phyloP scores from a whole-genome alignment of 2,329 filamentous ascomycete species.

The Colletotrichum spaethianum region DNA sequence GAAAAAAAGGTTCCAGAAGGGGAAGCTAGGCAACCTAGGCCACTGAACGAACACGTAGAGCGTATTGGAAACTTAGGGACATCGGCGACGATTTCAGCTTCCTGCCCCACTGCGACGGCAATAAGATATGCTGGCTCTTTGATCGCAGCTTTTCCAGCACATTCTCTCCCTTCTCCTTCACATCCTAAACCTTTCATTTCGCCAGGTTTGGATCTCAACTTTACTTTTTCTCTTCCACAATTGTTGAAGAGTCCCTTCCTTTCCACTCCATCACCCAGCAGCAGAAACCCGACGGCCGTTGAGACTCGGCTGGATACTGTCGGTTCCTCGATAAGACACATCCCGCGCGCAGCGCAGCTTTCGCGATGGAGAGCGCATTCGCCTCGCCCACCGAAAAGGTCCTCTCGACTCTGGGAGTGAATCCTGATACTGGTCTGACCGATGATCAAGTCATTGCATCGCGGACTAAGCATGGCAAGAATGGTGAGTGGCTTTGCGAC shows the following conservation, averaged over 20 bases:
- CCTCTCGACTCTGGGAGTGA: conserved; percentile 70
- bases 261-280: background rate
- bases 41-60: conserved; percentile 44
- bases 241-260: conserved; percentile 1
- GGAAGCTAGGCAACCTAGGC: conserved; percentile 33
- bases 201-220: conserved; percentile 15
- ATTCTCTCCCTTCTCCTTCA: conserved; percentile 28
- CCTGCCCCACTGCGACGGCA: conserved; percentile 41
- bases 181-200: conserved; percentile 19
- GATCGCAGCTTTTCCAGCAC: conserved; percentile 35
- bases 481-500: conserved; percentile 65
- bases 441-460: conserved; percentile 70
- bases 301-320: conserved; percentile 32
- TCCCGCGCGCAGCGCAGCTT: conserved; percentile 39
- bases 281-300: conserved; percentile 12
- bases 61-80: conserved; percentile 42
- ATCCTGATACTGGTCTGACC: conserved; percentile 68
- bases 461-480: conserved; percentile 74
- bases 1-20: conserved; percentile 40
- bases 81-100: conserved; percentile 41
- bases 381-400: conserved; percentile 71
- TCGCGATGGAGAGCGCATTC: conserved; percentile 74
- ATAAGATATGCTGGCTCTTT: conserved; percentile 39
- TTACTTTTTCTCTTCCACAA: conserved; percentile 1
- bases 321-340: conserved; percentile 37